These are phyloP conservation scores for Pecoramyces ruminantium DNA, from an alignment of 192 early-diverging fungal genomes.

Conservation along the genomic window DNA sequence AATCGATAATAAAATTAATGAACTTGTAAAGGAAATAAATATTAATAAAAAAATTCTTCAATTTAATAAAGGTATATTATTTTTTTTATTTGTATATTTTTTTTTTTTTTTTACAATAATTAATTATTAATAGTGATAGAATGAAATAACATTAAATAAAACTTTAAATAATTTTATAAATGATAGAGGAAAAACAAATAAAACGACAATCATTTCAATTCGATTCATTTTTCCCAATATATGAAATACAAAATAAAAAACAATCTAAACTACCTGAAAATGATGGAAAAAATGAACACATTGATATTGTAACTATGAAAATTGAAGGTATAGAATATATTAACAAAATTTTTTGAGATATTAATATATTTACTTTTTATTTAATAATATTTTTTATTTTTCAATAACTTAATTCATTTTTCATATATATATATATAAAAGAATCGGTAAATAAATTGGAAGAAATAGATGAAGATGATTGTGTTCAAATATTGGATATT, in stretches of 20 bases:
- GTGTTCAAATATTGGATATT: neutral
- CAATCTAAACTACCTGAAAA: neutral
- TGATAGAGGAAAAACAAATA: neutral
- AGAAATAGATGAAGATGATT: neutral
- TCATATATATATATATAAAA: too few species aligned
- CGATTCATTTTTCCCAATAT: neutral
- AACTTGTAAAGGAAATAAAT: neutral
- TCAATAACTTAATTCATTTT: neutral
- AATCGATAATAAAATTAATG: too few species aligned
- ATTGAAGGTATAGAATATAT: neutral
- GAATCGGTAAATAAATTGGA: neutral
- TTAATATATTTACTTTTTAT: neutral
- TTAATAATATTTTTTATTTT: neutral
- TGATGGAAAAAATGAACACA: neutral
- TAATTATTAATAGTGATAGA: too few species aligned
- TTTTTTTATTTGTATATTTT: too few species aligned
- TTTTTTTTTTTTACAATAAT: too few species aligned
- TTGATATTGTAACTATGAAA: neutral
- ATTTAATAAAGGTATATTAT: neutral
- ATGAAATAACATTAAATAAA: too few species aligned
- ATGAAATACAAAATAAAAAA: neutral
- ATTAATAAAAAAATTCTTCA: neutral
- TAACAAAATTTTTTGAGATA: too few species aligned
- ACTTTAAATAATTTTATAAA: too few species aligned
- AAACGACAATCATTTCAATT: neutral